Evolutionary conservation across 345 rosid species (phyloP), one percentile per base, ranked within the genome.

Genomic region (Boechera stricta): DNA sequence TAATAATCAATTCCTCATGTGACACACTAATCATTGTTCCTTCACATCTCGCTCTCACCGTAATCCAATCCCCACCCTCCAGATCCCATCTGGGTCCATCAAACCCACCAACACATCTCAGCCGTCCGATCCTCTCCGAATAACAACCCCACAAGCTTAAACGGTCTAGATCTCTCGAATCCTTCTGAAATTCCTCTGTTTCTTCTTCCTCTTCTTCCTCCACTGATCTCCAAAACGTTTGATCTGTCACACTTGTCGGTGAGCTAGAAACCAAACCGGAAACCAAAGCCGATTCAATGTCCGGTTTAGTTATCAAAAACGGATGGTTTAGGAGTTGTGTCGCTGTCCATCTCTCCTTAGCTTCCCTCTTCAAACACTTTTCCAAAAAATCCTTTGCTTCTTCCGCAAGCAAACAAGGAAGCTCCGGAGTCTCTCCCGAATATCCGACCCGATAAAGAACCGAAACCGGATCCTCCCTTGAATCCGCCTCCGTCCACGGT

Each of bases 191-290:
- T 13, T 72, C 68, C 62, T 57, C 81, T 71, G 87, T 54, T 60
- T 70, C 76, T 29, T 38, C 81, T 18, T 53, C 71, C 6, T 44
- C 72, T 10, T 72, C 82, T 16, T 68, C 74, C n/a, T 84, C 92
- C 39, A 70, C 36, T n/a, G 88, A 79, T 48, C 69, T 71, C 97
- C 98, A 90, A 49, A 86, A 77, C 10, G 75, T 81, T 69, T 83
- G 86, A 72, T 92, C 96, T 15, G 85, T 88, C 72, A 89, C 80
- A 66, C 94, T 90, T 32, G 96, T 92, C 18, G 98, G 98, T 56
- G 98, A 92, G 73, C 41, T 72, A 9, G 87, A 86, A 64, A 42
- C 65, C 7, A 81, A 76, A 60, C 81, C 82, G 53, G 83, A 74
- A 77, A 74, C 82, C 66, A 73, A 71, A 44, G 32, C 61, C 53